These are phyloP conservation scores for Xylariaceae sp. DNA, from an alignment of 2,329 filamentous ascomycete genomes.

Conservation along the genomic window DNA sequence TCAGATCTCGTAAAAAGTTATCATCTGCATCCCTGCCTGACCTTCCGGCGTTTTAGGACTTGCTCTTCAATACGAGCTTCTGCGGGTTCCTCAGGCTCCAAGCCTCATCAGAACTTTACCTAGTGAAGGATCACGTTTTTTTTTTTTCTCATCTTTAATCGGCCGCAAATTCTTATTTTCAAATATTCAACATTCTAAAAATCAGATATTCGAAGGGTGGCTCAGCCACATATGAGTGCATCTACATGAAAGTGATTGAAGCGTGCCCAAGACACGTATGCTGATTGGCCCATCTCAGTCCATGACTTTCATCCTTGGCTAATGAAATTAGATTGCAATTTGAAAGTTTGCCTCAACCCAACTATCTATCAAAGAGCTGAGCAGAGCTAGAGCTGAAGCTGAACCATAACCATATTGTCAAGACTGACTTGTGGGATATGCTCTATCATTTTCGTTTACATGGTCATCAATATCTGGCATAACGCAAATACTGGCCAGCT, in stretches of 20 bases:
- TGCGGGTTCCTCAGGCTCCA: slow-evolving; percentile 5
- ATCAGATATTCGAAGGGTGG: no score
- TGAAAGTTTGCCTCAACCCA: background rate
- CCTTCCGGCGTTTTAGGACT: background rate
- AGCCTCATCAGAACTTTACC: background rate
- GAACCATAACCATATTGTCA: background rate
- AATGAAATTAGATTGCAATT: background rate
- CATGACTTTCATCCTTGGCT: background rate
- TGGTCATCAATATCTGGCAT: background rate
- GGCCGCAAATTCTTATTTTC: no score
- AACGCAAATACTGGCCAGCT: no score
- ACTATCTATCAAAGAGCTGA: background rate
- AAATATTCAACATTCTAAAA: no score
- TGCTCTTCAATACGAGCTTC: slow-evolving; percentile 18
- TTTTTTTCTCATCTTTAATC: no score
- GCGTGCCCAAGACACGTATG: background rate
- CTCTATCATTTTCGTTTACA: background rate
- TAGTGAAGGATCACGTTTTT: no score
- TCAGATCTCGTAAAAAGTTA: slow-evolving; percentile 6
- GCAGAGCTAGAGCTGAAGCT: slow-evolving; percentile 15
- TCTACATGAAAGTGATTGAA: slow-evolving; percentile 1
- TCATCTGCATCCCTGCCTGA: slow-evolving; percentile 9
- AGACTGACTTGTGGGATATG: background rate
- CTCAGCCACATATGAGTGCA: slow-evolving; percentile 17
- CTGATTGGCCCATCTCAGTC: slow-evolving; percentile 8